These are phyloP conservation scores for Fraxinus excelsior DNA, from an alignment of 257 asterid species.

Conservation along the genomic window DNA sequence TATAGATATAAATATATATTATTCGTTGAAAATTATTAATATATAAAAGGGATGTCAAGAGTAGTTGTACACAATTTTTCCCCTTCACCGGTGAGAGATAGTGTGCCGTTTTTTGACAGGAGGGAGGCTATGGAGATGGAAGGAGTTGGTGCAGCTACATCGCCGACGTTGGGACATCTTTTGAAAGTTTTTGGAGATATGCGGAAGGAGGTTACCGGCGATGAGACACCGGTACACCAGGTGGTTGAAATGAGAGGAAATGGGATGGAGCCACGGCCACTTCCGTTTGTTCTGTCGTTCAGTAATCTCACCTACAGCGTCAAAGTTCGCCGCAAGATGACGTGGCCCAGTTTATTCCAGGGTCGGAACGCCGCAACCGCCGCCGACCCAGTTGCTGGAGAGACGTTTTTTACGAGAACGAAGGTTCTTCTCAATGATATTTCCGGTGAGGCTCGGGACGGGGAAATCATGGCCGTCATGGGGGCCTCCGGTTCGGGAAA, in stretches of 20 bases:
- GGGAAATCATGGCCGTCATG: conserved; percentile 48
- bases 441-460: conserved; percentile 54
- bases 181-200: conserved; percentile 50
- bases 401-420: conserved; percentile 2
- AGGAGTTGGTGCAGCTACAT: not conserved
- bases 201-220: conserved; percentile 65
- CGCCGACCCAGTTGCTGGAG: conserved; percentile 18
- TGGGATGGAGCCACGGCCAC: conserved; percentile 33
- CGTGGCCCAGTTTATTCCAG: conserved; percentile 20
- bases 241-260: conserved; percentile 50
- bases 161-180: conserved; percentile 55
- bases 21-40: not conserved
- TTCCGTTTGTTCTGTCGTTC: conserved; percentile 68
- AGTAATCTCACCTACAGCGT: conserved; percentile 59
- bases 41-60: conserved; percentile 30
- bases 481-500: conserved; percentile 59
- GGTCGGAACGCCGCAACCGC: conserved; percentile 8
- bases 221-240: conserved; percentile 79
- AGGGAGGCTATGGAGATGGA: conserved; percentile 25
- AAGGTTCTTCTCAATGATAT: conserved; percentile 39
- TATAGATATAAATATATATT: not conserved
- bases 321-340: conserved; percentile 32
- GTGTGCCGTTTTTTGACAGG: conserved; percentile 28
- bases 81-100: conserved; percentile 30
- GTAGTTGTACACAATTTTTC: conserved; percentile 30